phyloP scores from a whole-genome alignment of 768 basidiomycete species.

The Phaffia australis region DNA sequence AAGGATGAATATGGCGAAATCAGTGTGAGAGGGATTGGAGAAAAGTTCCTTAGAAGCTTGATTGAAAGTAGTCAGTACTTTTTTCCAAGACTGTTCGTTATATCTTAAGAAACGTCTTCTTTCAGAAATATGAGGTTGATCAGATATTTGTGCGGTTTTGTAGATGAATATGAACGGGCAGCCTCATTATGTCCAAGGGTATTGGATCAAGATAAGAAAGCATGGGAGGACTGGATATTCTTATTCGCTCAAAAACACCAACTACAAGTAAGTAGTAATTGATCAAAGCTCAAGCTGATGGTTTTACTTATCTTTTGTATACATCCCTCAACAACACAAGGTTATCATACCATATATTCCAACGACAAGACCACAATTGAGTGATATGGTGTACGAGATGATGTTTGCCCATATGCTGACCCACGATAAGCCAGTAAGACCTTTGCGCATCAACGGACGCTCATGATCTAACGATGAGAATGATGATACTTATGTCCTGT shows the following conservation, averaged over 20 bases:
- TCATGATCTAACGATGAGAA: neutral
- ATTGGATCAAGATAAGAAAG: conserved; percentile 60
- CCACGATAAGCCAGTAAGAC: conserved; percentile 58
- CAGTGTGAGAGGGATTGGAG: conserved; percentile 52
- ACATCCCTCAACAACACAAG: conserved; percentile 39
- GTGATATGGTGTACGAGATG: conserved; percentile 86
- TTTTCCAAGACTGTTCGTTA: neutral
- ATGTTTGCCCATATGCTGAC: conserved; percentile 74
- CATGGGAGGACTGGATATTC: conserved; percentile 97
- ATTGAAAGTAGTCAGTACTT: conserved; percentile 56
- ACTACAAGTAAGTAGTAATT: conserved; percentile 50
- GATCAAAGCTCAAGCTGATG: neutral
- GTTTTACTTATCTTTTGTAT: neutral
- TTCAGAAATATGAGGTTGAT: neutral
- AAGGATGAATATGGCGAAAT: conserved; percentile 42
- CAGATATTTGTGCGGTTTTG: no score
- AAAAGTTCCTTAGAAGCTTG: conserved; percentile 77
- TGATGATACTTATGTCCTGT: neutral
- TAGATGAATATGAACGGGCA: conserved; percentile 62
- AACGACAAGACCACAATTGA: conserved; percentile 65
- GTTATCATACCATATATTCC: conserved; percentile 82
- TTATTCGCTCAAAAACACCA: conserved; percentile 70
- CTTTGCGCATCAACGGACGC: neutral
- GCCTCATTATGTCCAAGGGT: conserved; percentile 75
- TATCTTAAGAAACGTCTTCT: neutral